phyloP scores from a whole-genome alignment of 352 stramenopile genomes.

The Poterioochromonas sp. region DNA sequence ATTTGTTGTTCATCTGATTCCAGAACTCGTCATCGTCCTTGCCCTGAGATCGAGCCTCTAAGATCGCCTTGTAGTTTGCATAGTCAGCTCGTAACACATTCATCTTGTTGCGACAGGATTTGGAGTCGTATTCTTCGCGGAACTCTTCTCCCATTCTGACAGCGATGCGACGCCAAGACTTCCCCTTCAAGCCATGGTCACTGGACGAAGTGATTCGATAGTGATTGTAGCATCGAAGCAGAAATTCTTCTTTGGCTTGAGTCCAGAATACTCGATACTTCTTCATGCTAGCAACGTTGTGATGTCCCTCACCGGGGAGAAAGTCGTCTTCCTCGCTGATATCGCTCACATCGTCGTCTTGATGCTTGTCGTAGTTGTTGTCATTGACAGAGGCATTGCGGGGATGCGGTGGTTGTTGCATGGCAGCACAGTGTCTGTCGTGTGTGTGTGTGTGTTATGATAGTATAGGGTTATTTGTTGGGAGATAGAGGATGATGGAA shows the following conservation, averaged over 20 bases:
- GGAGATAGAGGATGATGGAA: no score
- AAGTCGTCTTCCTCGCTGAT: neutral
- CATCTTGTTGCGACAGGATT: conserved; percentile 27
- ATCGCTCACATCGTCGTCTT: neutral
- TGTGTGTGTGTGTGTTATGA: no score
- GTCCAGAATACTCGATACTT: conserved; percentile 10
- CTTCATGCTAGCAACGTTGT: neutral
- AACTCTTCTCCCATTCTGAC: neutral
- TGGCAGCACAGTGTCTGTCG: no score
- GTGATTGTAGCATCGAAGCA: conserved; percentile 13
- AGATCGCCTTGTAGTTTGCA: neutral
- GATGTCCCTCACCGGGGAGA: neutral
- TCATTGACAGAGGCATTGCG: neutral
- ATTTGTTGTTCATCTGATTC: neutral
- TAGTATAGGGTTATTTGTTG: no score
- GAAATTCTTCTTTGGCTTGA: conserved; percentile 16
- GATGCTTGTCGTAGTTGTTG: neutral
- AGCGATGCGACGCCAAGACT: conserved; percentile 5
- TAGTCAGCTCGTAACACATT: conserved; percentile 10
- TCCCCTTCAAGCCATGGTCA: conserved; percentile 9
- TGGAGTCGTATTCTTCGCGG: conserved; percentile 10
- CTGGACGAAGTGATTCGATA: neutral
- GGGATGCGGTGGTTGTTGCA: no score
- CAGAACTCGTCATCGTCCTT: neutral
- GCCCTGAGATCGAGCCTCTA: neutral